Evolutionary conservation across 495 filamentous ascomycete genomes (phyloP).

Genomic region (Aspergillus sclerotiicarbonarius): DNA sequence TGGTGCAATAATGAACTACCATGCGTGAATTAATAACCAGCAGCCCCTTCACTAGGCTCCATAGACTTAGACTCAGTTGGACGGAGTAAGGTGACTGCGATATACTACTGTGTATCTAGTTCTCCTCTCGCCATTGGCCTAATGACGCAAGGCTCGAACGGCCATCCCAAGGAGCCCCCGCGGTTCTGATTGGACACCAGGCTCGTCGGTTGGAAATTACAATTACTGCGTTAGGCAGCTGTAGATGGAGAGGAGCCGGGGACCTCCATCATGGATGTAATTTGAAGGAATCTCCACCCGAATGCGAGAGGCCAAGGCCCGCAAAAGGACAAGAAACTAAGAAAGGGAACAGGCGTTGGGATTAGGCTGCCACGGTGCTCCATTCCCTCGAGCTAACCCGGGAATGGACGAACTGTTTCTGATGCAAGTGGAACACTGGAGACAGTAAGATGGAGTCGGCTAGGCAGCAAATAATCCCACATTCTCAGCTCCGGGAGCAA

Average conservation of each 20-base stretch:
- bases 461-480: not conserved
- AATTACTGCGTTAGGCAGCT: no score
- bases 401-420: not conserved
- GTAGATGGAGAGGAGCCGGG: no score
- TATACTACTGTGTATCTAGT: no score
- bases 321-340: not conserved
- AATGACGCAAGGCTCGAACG: constrained; percentile 13
- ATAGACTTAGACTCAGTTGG: no score
- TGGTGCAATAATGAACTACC: no score
- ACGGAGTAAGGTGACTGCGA: no score
- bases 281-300: not conserved
- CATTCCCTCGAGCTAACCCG: not conserved
- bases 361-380: not conserved
- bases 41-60: no score
- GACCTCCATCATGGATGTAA: no score
- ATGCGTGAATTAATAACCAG: no score
- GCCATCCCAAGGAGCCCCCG: constrained; percentile 1
- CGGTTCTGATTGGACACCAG: not conserved
- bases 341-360: not conserved
- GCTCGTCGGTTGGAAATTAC: not conserved
- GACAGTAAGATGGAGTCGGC: not conserved
- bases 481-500: not conserved
- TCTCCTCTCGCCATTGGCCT: not conserved
- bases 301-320: not conserved
- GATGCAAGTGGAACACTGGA: no score